Evolutionary conservation across 768 basidiomycete genomes (phyloP), one percentile per base, ranked within the genome.

Genomic region (Gloeostereum incarnatum): DNA sequence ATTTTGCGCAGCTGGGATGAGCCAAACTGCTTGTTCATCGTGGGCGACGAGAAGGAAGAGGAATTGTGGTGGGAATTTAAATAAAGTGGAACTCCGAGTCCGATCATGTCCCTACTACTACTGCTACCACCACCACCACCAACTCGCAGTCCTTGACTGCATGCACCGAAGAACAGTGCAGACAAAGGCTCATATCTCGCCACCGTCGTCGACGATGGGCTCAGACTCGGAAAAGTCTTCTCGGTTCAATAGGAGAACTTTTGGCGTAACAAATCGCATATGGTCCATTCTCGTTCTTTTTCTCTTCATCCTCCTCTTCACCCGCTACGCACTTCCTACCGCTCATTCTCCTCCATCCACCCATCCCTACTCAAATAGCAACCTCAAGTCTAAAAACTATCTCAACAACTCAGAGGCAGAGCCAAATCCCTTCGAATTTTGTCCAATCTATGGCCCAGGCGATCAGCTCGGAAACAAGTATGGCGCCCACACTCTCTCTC

Each of bases 381-480:
- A 71, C 42, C 65, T 85, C 24, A 70, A 71, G 35, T 61, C 91
- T 1, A 81, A 83, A 51, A 89, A 93, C 56, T 94, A 94, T 56
- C 65, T 96, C 41, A 91, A 93, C 63, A 48, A 50, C 9, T 58
- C 71, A 35, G 61, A 74, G 36, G 49, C 62, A 10, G 68, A 71
- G 17, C 67, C 71, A 5, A 80, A 75, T 40, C 93, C 94, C 0
- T 99, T 99, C 57, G 63, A 69, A 1, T 99, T 98, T 57, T 99
- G 94, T 56, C 94, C 94, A 0, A 69, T 78, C 1, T 87, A 84
- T 53, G 88, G 89, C 2, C 81, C 82, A 2, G 78, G 77, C 1
- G 94, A 98, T 57, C 69, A 71, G 24, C 67, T 97, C 31, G 87
- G 80, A 2, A 58, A 65, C 18, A 83, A 83, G 57, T 88, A 96